Evolutionary conservation across 192 early-diverging fungal genomes (phyloP), one percentile per base, ranked within the genome.

Genomic region (Backusella tuberculispora): DNA sequence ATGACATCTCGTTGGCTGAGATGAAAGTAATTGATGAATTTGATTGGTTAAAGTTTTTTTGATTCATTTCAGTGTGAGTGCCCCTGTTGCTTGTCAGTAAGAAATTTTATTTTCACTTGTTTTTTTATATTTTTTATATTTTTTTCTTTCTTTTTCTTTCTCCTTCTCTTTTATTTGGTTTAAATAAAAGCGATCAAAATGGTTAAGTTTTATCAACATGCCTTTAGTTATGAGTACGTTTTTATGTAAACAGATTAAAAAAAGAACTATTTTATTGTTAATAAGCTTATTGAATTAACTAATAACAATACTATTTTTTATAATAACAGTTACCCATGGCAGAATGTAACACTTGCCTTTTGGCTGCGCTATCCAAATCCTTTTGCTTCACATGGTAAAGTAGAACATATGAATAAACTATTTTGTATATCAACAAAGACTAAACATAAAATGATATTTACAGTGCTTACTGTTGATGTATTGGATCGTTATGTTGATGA

Each of bases 341-440:
- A 87, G 43, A 92, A 87, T 63, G 94, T 98, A 66, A 94, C 96
- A 12, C 88, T 87, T 71, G 96, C 96, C 24, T 94, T 98, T 71
- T 96, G 92, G 89, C 81, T 93, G 78, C 92, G 97, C 60, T 99
- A 99, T 85, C 98, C 98, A 66, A 99, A 99, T 78, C 98, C 98
- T 29, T 97, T 95, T 83, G 94, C 98, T 4, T 88, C 90, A 14
- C 98, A 99, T 85, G 79, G 79, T 80, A 80, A 74, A 24, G 12
- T 8, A 21, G 21, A 9, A 53, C 19, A 53, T 53, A 4, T 26
- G 19, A 15, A 38, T 64, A 42, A 12, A 47, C 14, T 9, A 60
- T 60, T 0, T 21, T 38, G 13, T 12, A 60, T 9, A 43, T 43
- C 5, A 9, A 43, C 10, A 53, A 19, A 53, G 43, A 15, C 65